Percentiles rank a stretch among this genome's conserved stretches.
phyloP scores from a whole-genome alignment of 768 basidiomycete genomes.

The Sporobolomyces pararoseus region DNA sequence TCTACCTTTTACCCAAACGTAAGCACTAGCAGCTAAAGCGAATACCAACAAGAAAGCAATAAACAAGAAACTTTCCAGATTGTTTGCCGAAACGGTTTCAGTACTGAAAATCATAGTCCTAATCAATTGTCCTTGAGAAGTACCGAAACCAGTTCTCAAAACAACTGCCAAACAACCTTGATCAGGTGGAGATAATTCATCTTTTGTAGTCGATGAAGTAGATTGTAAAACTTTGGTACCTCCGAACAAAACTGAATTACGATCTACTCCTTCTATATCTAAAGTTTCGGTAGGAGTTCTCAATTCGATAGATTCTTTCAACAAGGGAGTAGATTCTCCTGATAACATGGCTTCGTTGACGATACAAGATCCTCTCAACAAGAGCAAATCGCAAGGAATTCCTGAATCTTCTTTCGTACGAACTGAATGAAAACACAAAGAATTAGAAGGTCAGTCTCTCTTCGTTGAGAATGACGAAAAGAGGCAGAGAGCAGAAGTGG shows the following conservation, averaged over 20 bases:
- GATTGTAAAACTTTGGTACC: conserved; percentile 97
- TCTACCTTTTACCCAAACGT: conserved; percentile 93
- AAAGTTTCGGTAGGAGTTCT: conserved; percentile 68
- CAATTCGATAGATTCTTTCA: conserved; percentile 91
- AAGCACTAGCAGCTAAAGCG: conserved; percentile 94
- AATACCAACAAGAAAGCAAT: conserved; percentile 97
- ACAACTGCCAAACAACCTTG: conserved; percentile 88
- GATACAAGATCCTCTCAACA: conserved; percentile 88
- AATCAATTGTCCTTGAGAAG: conserved; percentile 93
- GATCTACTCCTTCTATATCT: conserved; percentile 80
- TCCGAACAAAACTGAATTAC: conserved; percentile 83
- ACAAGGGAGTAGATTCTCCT: conserved; percentile 91
- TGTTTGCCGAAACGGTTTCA: conserved; percentile 94
- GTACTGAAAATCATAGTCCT: conserved; percentile 99
- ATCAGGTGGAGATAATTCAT: conserved; percentile 62
- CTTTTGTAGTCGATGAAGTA: conserved; percentile 47
- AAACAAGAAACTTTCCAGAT: conserved; percentile 90
- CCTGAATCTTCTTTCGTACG: conserved; percentile 68
- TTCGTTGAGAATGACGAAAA: too few species aligned
- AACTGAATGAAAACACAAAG: conserved; percentile 45
- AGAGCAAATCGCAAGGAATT: conserved; percentile 86
- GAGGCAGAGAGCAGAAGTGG: too few species aligned
- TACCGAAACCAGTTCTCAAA: conserved; percentile 93
- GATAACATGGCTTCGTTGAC: conserved; percentile 99
- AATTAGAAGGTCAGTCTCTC: background rate